Evolutionary conservation across 768 basidiomycete species (phyloP), one percentile per base, ranked within the genome.

Genomic region (Dioszegia hungarica): DNA sequence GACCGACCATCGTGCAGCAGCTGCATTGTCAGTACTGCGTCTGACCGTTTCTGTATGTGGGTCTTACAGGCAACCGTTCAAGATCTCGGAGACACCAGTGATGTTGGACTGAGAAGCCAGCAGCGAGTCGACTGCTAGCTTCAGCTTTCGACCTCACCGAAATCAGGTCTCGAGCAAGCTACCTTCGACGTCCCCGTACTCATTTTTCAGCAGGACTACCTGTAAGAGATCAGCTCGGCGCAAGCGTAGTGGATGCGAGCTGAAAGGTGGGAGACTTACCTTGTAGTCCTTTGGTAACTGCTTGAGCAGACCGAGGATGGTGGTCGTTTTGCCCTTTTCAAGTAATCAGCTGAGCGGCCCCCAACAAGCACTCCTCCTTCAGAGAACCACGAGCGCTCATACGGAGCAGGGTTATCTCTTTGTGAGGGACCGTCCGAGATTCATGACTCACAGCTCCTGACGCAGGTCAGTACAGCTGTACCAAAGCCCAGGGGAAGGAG

Each of bases 131-230:
- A 97, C 92, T 88, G 57, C 12, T 11, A 37, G 14, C 15, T 15
- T 60, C 33, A 60, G 53, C 9, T 36, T 36, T 25, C 48, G 27
- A n/a, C n/a, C n/a, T n/a, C n/a, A n/a, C n/a, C n/a, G n/a, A n/a
- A n/a, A n/a, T n/a, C n/a, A n/a, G n/a, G n/a, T n/a, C n/a, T n/a
- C n/a, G n/a, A n/a, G n/a, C n/a, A 37, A 28, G 17, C 27, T 33
- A 87, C 89, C 89, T 82, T 93, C 84, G 12, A 94, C 82, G 78
- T 97, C 91, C 17, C 93, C 93, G 68, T 90, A 95, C 75, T 97
- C 93, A 78, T 97, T 97, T 80, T 97, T 97, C 61, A 97, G 81
- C 36, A 97, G 78, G 5, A 92, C 90, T 29, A 88, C 87, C 67
- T 72, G 49, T 36, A 28, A 15, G 28, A 25, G 19, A 20, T 25